These are phyloP conservation scores for Annulohypoxylon bovei DNA, from an alignment of 495 filamentous ascomycete species.

Conservation along the genomic window DNA sequence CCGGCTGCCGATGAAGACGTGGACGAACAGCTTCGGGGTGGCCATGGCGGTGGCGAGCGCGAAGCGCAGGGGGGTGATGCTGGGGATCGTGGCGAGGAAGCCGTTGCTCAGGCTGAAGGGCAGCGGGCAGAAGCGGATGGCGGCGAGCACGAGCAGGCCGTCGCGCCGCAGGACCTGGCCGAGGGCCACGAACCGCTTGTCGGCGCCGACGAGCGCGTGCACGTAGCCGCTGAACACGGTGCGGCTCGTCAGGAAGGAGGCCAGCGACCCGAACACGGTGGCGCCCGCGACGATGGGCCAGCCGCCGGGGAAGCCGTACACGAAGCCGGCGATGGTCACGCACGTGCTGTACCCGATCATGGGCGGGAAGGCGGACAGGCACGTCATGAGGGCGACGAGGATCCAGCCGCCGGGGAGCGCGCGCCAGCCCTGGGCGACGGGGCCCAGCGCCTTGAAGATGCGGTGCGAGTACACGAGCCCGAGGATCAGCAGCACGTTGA, in stretches of 20 bases:
- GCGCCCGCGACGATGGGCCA: conserved; percentile 87
- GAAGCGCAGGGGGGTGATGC: conserved; percentile 79
- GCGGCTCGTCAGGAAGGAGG: conserved; percentile 80
- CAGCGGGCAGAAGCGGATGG: conserved; percentile 92
- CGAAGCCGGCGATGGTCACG: conserved; percentile 87
- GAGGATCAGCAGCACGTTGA: conserved; percentile 65
- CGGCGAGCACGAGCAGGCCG: conserved; percentile 85
- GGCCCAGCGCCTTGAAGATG: conserved; percentile 77
- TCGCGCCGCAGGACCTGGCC: conserved; percentile 76
- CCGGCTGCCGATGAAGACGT: conserved; percentile 87
- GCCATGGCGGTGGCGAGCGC: conserved; percentile 79
- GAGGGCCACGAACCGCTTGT: conserved; percentile 75
- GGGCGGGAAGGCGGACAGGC: conserved; percentile 85
- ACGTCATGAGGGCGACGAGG: conserved; percentile 80
- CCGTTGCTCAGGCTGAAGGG: conserved; percentile 97
- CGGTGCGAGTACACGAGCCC: conserved; percentile 79
- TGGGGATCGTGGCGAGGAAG: conserved; percentile 91
- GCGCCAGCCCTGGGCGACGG: conserved; percentile 78
- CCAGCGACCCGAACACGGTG: conserved; percentile 79
- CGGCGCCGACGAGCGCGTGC: conserved; percentile 78
- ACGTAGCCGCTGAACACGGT: conserved; percentile 82
- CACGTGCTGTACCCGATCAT: conserved; percentile 89
- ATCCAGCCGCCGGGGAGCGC: conserved; percentile 75
- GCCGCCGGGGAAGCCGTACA: conserved; percentile 92
- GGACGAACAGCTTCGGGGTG: conserved; percentile 87